These are phyloP conservation scores for Ormosia emarginata DNA, from an alignment of 306 rosid species.

Conservation along the genomic window DNA sequence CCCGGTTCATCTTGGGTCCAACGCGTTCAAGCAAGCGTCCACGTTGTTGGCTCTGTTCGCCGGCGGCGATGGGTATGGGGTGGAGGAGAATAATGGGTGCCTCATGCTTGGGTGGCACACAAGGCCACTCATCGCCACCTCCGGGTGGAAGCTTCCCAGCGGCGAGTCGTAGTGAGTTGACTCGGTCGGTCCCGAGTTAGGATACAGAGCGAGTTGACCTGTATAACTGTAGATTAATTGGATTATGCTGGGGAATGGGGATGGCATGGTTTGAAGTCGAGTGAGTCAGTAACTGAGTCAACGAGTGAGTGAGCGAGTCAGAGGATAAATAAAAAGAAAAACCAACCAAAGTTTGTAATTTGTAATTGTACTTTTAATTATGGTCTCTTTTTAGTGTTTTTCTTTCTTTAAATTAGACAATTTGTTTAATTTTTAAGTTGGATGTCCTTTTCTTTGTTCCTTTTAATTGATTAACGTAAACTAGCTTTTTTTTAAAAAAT, in stretches of 20 bases:
- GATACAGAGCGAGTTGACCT: background rate
- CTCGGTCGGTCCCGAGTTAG: constrained; percentile 23
- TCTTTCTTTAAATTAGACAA: constrained; percentile 15
- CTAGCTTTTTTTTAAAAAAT: no score
- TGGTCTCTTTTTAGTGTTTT: background rate
- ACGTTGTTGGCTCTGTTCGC: constrained; percentile 59
- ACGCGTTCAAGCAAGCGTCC: constrained; percentile 82
- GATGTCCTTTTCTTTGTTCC: background rate
- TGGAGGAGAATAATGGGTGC: constrained; percentile 73
- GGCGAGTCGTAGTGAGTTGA: constrained; percentile 34
- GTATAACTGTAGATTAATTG: constrained; percentile 18
- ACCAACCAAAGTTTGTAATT: constrained; percentile 22
- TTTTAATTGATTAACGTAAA: background rate
- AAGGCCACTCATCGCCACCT: constrained; percentile 77
- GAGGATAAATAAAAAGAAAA: constrained; percentile 23
- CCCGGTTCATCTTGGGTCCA: constrained; percentile 71
- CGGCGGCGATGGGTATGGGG: constrained; percentile 71
- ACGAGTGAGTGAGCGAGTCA: constrained; percentile 12
- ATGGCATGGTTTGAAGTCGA: constrained; percentile 6
- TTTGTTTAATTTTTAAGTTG: constrained; percentile 28
- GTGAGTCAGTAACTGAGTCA: constrained; percentile 26
- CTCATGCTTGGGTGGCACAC: constrained; percentile 92
- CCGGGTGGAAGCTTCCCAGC: constrained; percentile 67
- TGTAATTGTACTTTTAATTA: constrained; percentile 32
- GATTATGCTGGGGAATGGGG: background rate